Evolutionary conservation across 331 rosid species (phyloP), one percentile per base, ranked within the genome.

Genomic region (Pyracantha coccinea): DNA sequence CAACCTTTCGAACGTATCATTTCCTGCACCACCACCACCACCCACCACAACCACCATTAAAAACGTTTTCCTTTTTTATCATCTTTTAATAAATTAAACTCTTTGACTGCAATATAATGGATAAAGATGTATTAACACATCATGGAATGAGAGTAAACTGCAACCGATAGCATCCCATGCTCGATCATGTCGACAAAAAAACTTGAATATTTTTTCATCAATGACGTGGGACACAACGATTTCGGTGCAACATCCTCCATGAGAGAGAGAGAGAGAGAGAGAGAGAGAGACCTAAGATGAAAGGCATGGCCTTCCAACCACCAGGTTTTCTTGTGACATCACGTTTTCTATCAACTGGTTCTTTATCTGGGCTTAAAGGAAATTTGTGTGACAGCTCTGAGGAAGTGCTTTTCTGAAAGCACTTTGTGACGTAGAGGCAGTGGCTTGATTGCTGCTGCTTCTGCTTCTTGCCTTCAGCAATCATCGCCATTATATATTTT

Each of bases 291-390:
- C 98, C 98, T 80, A 93, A 74, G 74, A 93, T 88, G 73, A 73
- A 93, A 41, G 97, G 91, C 87, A 93, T 82, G 83, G 91, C 88
- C 88, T 76, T 93, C 96, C 96, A 90, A 77, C 97, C 84, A 35
- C 84, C 96, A 3, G 89, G 89, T 47, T 85, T 85, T 70, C 81
- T 76, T 32, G n/a, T 11, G 2, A 16, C 17, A 16, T 52, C 57
- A 8, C 45, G 14, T 66, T 50, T 61, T 52, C 61, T 8, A 7
- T 61, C 38, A 27, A 14, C 78, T 2, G 74, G 57, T 52, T 52
- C 54, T 3, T 68, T 66, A 53, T 12, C 10, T 31, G 77, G 38
- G 52, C 24, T 25, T 24, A 88, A 70, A 58, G 79, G 71, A 63
- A 79, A 74, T 73, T 12, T 13, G 15, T 17, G 55, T 38, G 66